Base-by-base conservation (phyloP, 371 early-diverging fungal species). In the Thermomucor indicae-seudaticae region DNA sequence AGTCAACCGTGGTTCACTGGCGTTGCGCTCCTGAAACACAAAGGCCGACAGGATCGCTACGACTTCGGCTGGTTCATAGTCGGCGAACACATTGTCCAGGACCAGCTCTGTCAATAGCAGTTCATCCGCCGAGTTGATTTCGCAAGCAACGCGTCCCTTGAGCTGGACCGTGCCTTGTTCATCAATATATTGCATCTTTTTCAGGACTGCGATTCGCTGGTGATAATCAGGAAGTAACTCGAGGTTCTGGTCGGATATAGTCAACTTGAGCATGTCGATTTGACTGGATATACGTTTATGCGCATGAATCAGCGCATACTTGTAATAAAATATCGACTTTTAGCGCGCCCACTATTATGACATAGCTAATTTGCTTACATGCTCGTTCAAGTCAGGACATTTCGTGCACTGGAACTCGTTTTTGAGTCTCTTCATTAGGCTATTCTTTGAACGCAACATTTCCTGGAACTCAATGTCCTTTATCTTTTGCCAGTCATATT, bases 141-240 rank as follows among this genome's bases (percentile, higher is more conserved):
- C 99, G 70, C 98, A 98, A 1, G 98, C 99, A n/a, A 99, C 94
- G 20, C 95, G 89, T n/a, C 99, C 99, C 78, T 99, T 99, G 34
- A 98, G 84, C 49, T 91, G 88, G 3, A 97, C 94, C 0, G 91
- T 90, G 37, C 85, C 81, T 47, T 79, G 78, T 47, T 88, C 88
- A 47, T 93, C 93, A 40, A 95, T 81, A 55, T 88, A 96, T 2
- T 81, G 75, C 49, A 95, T 70, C 12, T 63, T 65, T 51, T 85
- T 80, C 30, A 97, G 80, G 6, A 97, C 91, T 24, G 84, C 80
- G 6, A 95, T 72, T 3, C 96, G 83, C 57, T 89, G 87, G 37
- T 93, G 81, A 59, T 95, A 97, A 53, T 96, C 97, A 0, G 97
- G 96, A 2, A 96, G 68, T 2, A 96, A 70, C 43, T 91, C 91